phyloP scores from a whole-genome alignment of 352 stramenopile species.

The Phytophthora rubi region DNA sequence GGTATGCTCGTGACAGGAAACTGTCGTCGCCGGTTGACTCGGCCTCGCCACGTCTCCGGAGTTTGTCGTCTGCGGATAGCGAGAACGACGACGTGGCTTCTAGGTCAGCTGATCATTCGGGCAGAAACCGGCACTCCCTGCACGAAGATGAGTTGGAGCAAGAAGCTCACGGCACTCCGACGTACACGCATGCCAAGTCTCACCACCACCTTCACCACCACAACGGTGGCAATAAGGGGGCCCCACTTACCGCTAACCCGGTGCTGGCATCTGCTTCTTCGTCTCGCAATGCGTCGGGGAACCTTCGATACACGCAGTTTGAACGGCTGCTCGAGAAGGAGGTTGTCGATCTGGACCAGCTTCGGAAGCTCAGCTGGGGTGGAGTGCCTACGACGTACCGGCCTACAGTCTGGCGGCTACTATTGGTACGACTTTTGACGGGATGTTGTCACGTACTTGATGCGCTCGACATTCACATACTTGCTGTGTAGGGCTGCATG shows the following conservation, averaged over 20 bases:
- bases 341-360: constrained; percentile 89
- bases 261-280: constrained; percentile 12
- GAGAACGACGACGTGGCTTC: constrained; percentile 37
- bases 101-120: constrained; percentile 30
- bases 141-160: constrained; percentile 37
- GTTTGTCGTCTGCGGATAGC: constrained; percentile 28
- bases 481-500: constrained; percentile 88
- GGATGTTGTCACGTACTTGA: not conserved
- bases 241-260: constrained; percentile 1
- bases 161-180: constrained; percentile 9
- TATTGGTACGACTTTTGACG: constrained; percentile 78
- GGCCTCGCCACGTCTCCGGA: constrained; percentile 25
- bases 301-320: constrained; percentile 81
- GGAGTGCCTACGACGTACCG: constrained; percentile 89
- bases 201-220: constrained; percentile 6
- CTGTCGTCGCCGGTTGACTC: constrained; percentile 39
- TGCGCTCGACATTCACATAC: not conserved
- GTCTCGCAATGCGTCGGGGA: constrained; percentile 71
- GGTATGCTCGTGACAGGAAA: constrained; percentile 32
- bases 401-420: constrained; percentile 94
- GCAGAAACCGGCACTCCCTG: constrained; percentile 23
- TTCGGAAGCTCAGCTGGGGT: constrained; percentile 93
- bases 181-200: constrained; percentile 8
- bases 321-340: constrained; percentile 69
- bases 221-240: constrained; percentile 18